These are phyloP conservation scores for Dictyostelium brefeldianum DNA, from an alignment of 78 protist species.

Conservation along the genomic window DNA sequence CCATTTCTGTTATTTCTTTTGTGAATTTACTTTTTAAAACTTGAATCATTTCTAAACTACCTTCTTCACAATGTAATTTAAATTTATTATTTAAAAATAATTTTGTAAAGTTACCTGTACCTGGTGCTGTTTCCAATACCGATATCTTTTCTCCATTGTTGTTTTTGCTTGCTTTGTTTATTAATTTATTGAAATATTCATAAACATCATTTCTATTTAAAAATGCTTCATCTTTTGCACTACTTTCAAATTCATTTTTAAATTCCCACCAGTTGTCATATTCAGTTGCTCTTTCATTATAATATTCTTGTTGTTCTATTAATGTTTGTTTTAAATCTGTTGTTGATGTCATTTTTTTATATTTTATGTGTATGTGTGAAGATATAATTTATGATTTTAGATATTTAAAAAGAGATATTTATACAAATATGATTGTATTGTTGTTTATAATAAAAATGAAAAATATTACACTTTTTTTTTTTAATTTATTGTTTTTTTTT, in stretches of 20 bases:
- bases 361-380: no score
- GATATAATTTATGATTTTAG: no score
- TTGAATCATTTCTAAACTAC: conserved; percentile 22
- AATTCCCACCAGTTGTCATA: conserved; percentile 50
- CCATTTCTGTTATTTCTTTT: not conserved
- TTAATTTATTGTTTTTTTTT: no score
- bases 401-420: no score
- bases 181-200: not conserved
- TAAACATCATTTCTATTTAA: not conserved
- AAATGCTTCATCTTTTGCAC: not conserved
- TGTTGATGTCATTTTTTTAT: not conserved
- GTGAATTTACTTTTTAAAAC: conserved; percentile 7
- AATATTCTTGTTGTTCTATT: conserved; percentile 9
- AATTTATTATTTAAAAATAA: conserved; percentile 15
- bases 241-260: conserved; percentile 9
- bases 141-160: not conserved
- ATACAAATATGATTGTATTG: no score
- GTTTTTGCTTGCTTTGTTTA: not conserved
- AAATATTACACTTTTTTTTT: no score
- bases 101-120: conserved; percentile 47
- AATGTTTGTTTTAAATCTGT: not conserved
- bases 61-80: conserved; percentile 48
- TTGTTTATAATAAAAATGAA: no score
- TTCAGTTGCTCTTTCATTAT: conserved; percentile 17
- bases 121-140: conserved; percentile 32